Conservation (phyloP, 2,329 filamentous ascomycete genomes). For the Calonectria pteridis region DNA sequence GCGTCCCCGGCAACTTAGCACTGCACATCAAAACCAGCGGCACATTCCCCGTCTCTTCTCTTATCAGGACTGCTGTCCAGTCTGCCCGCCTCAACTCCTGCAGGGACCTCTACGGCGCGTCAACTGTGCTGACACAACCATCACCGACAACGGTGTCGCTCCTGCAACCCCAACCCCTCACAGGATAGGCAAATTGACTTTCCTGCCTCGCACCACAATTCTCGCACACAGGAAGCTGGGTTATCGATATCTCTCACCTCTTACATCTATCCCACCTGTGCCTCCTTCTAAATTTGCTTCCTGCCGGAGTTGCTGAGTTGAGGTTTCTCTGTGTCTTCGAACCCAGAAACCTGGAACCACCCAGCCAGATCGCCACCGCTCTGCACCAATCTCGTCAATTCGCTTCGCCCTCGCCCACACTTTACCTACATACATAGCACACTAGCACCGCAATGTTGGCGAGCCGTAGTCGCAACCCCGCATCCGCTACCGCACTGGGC, state of each 20-base stretch:
- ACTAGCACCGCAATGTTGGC: constrained; percentile 33
- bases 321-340: constrained; percentile 3
- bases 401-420: constrained; percentile 7
- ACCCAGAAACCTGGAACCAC: constrained; percentile 9
- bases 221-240: neutral
- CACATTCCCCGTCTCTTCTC: neutral
- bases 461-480: constrained; percentile 38
- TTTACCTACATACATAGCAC: neutral
- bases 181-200: constrained; percentile 14
- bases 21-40: neutral
- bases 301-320: neutral
- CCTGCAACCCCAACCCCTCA: constrained; percentile 13
- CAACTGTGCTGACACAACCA: neutral
- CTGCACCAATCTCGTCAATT: constrained; percentile 23
- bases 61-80: neutral
- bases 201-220: constrained; percentile 14
- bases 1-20: constrained; percentile 1
- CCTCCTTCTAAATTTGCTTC: neutral
- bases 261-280: neutral
- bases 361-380: constrained; percentile 8
- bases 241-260: neutral
- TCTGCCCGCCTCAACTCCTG: neutral
- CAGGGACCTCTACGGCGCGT: neutral
- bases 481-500: constrained; percentile 34
- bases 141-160: neutral